phyloP scores from a whole-genome alignment of 169 alveolate species.

The Blepharisma undulans region DNA sequence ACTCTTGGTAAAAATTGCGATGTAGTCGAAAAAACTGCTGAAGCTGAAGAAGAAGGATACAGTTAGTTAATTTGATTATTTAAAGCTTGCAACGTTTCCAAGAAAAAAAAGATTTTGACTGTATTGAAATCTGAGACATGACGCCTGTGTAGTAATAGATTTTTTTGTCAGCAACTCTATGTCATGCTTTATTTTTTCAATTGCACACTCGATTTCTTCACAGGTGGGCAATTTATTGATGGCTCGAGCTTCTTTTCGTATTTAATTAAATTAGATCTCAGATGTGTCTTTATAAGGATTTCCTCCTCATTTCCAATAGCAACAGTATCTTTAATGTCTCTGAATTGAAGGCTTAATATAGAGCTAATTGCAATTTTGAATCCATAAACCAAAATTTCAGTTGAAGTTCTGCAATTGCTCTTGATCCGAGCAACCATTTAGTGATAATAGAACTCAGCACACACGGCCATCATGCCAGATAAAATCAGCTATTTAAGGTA shows the following conservation, averaged over 20 bases:
- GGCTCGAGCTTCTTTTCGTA: not conserved
- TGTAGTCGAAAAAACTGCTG: slow-evolving; percentile 94
- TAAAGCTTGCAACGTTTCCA: not conserved
- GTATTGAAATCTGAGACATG: not conserved
- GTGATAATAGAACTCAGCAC: slow-evolving; percentile 77
- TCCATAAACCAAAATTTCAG: slow-evolving; percentile 90
- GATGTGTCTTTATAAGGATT: slow-evolving; percentile 95
- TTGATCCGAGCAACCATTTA: slow-evolving; percentile 83
- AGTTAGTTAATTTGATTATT: slow-evolving; percentile 61
- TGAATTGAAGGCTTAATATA: slow-evolving; percentile 64
- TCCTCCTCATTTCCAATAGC: slow-evolving; percentile 93
- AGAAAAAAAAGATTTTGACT: not conserved
- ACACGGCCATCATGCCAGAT: slow-evolving; percentile 86
- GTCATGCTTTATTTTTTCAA: not conserved
- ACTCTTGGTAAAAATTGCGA: slow-evolving; percentile 97
- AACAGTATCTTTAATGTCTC: slow-evolving; percentile 77
- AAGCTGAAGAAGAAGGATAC: slow-evolving; percentile 79
- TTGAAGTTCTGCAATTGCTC: slow-evolving; percentile 88
- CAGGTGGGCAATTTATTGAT: slow-evolving; percentile 41
- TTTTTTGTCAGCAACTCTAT: not conserved
- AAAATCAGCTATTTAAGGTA: slow-evolving; percentile 85
- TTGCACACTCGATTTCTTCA: not conserved
- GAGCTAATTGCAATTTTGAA: slow-evolving; percentile 85
- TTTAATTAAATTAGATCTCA: slow-evolving; percentile 45
- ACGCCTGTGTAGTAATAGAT: not conserved